Evolutionary conservation across 164 flowering plant genomes (phyloP).

Genomic region (Magnolia kwangsiensis): DNA sequence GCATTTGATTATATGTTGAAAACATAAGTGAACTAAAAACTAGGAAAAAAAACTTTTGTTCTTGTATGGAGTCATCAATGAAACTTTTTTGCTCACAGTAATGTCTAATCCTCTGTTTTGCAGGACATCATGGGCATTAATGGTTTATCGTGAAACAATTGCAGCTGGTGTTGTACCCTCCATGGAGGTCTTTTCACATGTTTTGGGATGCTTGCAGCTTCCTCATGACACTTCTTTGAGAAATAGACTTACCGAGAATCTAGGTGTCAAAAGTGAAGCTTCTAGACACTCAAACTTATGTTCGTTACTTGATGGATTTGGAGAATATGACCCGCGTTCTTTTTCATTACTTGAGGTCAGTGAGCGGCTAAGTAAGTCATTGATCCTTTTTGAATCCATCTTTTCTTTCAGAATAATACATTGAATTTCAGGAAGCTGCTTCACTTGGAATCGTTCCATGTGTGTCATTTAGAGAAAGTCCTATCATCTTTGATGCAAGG

Average conservation of each 20-base stretch:
- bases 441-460: conserved; percentile 71
- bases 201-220: conserved; percentile 78
- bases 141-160: conserved; percentile 67
- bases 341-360: conserved; percentile 84
- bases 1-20: no score
- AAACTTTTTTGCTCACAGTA: background rate
- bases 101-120: conserved; percentile 9
- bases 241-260: conserved; percentile 55
- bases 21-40: no score
- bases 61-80: background rate
- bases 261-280: conserved; percentile 42
- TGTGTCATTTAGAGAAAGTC: conserved; percentile 60
- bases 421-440: conserved; percentile 71
- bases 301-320: conserved; percentile 84
- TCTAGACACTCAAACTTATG: conserved; percentile 47
- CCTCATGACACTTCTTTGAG: conserved; percentile 62
- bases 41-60: background rate
- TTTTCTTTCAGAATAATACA: background rate
- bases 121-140: conserved; percentile 81
- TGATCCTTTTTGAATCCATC: background rate
- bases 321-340: conserved; percentile 87
- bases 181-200: conserved; percentile 60
- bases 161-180: conserved; percentile 54
- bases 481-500: conserved; percentile 61
- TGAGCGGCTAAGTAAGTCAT: conserved; percentile 5